Evolutionary conservation across 768 basidiomycete species (phyloP), one percentile per base, ranked within the genome.

Genomic region (Mycena metata): DNA sequence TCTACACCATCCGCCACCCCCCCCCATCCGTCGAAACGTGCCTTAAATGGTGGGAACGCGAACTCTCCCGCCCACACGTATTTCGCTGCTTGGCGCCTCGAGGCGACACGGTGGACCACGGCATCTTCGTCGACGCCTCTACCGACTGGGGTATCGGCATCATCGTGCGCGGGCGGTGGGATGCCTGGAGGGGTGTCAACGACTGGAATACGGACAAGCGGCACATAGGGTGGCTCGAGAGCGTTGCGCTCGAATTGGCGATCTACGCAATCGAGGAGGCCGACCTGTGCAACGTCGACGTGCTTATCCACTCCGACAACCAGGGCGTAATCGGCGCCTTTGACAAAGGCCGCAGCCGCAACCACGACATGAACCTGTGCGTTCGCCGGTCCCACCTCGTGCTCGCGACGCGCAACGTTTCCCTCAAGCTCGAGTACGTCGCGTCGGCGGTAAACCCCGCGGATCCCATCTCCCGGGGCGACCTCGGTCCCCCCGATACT

Each of bases 81-180:
- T 41, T 1, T 2, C 46, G 64, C 19, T 36, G 13, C 11, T n/a
- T 65, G 17, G 2, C 15, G 36, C 30, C 39, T 2, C 36, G 46
- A 0, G 64, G 64, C 24, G 45, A 35, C 0, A 60, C 24, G 0
- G 1, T 23, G 19, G 57, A 64, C 4, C 30, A 0, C 3, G 5
- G n/a, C n/a, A 17, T 67, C 2, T 61, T 16, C 35, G 60, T 60
- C 3, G 76, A 76, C 54, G 76, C 78, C 5, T 77, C 77, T 8
- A 76, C 73, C 0, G 62, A 68, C 15, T 78, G 71, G 67, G 78
- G 78, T 24, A 76, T 78, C 26, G 78, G 78, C 0, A 50, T 79
- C 21, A 17, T 67, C 12, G 43, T 73, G 16, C 57, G 47, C 7
- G 62, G 47, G 0, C 21, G 23, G 0, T 79, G 76, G 76, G 67